A percentile compares a stretch with the other conserved stretches of the same genome.
phyloP scores from a whole-genome alignment of 176 grass and related monocot species.

The Eleusine coracana region DNA sequence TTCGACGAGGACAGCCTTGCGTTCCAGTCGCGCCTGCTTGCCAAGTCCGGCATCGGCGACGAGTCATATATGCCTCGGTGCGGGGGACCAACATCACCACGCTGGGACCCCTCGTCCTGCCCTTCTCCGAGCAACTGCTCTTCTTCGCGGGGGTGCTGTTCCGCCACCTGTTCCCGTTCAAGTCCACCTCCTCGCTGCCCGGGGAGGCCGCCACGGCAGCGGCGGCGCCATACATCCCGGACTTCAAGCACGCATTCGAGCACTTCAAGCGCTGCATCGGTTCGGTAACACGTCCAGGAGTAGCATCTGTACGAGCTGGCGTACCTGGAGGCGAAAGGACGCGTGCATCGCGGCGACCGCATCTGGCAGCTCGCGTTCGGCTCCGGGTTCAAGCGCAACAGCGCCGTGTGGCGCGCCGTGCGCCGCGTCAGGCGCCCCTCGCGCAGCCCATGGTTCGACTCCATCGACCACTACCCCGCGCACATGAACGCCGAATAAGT shows the following conservation, averaged over 20 bases:
- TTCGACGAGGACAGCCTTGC: conserved; percentile 93
- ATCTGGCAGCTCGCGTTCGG: conserved; percentile 99
- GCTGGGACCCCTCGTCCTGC: conserved; percentile 83
- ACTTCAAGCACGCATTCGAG: conserved; percentile 97
- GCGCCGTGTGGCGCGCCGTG: conserved; percentile 87
- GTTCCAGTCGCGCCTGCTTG: conserved; percentile 86
- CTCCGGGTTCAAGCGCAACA: conserved; percentile 99
- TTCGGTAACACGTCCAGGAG: conserved; percentile 97
- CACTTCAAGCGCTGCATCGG: conserved; percentile 94
- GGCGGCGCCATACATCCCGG: conserved; percentile 83
- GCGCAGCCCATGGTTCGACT: conserved; percentile 81
- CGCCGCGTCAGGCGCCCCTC: conserved; percentile 67
- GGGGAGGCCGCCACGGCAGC: conserved; percentile 33
- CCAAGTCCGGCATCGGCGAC: conserved; percentile 85
- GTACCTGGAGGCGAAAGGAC: conserved; percentile 89
- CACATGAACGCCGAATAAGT: conserved; percentile 41
- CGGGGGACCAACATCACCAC: conserved; percentile 98
- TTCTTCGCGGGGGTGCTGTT: conserved; percentile 93
- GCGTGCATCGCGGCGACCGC: conserved; percentile 82
- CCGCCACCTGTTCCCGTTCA: conserved; percentile 81
- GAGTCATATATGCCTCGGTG: conserved; percentile 87
- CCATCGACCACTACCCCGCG: conserved; percentile 69
- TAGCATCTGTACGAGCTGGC: conserved; percentile 98
- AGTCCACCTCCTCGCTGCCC: conserved; percentile 28
- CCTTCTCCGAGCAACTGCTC: conserved; percentile 92